A percentile compares a stretch with the other conserved stretches of the same genome.
These are phyloP conservation scores for Mycena chlorophos DNA, from an alignment of 768 basidiomycete genomes.

Conservation along the genomic window DNA sequence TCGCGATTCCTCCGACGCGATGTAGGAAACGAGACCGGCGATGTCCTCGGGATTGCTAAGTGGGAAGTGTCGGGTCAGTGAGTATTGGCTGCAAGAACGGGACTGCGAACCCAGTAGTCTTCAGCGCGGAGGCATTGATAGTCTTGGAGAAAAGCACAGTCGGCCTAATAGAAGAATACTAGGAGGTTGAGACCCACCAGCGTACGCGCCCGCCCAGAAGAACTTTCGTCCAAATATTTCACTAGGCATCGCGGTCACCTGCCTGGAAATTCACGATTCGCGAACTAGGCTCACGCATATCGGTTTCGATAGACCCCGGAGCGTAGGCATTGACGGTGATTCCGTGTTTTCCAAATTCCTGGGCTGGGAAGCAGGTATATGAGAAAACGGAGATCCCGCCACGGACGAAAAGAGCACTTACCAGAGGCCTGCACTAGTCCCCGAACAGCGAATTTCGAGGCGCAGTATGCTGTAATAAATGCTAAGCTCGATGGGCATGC, in stretches of 20 bases:
- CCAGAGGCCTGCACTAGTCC: slow-evolving; percentile 17
- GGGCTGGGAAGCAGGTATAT: slow-evolving; percentile 7
- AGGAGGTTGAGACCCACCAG: neutral
- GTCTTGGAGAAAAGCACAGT: neutral
- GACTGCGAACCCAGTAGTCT: neutral
- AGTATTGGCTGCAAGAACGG: neutral
- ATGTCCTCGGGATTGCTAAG: slow-evolving; percentile 21
- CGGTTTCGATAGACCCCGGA: slow-evolving; percentile 21
- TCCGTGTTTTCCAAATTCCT: slow-evolving; percentile 21
- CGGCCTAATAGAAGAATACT: neutral
- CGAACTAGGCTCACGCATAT: slow-evolving; percentile 8
- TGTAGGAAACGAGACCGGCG: slow-evolving; percentile 30
- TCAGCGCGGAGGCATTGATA: neutral
- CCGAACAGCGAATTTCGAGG: slow-evolving; percentile 31
- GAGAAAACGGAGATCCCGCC: neutral
- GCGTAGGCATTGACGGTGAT: slow-evolving; percentile 30
- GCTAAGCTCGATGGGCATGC: slow-evolving; percentile 10
- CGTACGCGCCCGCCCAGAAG: neutral
- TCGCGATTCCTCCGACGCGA: slow-evolving; percentile 31
- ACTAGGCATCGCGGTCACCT: neutral
- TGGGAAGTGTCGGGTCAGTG: neutral
- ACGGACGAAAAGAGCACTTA: neutral
- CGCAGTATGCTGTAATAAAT: slow-evolving; percentile 25
- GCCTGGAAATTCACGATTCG: neutral
- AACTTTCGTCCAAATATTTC: neutral